Base-by-base conservation (phyloP, 257 asterid genomes). In the Scutellaria barbata region DNA sequence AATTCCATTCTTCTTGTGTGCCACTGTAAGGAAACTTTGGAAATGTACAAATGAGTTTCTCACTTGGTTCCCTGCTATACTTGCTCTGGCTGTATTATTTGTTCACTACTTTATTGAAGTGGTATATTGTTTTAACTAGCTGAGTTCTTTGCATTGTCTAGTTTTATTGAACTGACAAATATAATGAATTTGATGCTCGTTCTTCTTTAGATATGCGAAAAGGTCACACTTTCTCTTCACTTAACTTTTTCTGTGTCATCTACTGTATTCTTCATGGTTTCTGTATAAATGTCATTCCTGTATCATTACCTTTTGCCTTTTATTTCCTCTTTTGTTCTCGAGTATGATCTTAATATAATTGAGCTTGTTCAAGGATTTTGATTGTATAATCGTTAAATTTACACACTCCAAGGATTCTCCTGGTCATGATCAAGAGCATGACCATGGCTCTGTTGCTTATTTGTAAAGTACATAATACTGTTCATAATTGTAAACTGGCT, bases 1-100 rank as follows among this genome's bases (percentile, higher is more conserved):
- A 84, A 84, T 91, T 75, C 99, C 99, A 75, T 89, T 94, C 87
- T 94, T 94, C 95, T 80, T 91, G 74, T 87, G 97, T 85, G 96
- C 96, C 74, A 86, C 97, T 73, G 99, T 94, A 89, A 90, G 98
- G 72, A 74, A 75, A 73, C 63, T 46, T 58, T 40, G 61, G 53
- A 69, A 74, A 48, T 48, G 60, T 20, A 37, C 9, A 8, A 30
- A 30, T 30, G 42, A 63, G 16, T 30, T 37, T 25, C 11, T 30
- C 33, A 17, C 16, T 50, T 66, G 46, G 30, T 57, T 51, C 51
- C 37, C 59, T 40, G 39, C 8, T n/a, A 25, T 79, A 66, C 69
- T 72, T 57, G 69, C 64, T 56, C 56, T 58, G 64, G 33, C 30
- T 13, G 17, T 37, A 12, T 33, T 37, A 8, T 55, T 55, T 43